Base-by-base conservation (phyloP, 2,329 filamentous ascomycete genomes). In the Cytospora schulzeri region DNA sequence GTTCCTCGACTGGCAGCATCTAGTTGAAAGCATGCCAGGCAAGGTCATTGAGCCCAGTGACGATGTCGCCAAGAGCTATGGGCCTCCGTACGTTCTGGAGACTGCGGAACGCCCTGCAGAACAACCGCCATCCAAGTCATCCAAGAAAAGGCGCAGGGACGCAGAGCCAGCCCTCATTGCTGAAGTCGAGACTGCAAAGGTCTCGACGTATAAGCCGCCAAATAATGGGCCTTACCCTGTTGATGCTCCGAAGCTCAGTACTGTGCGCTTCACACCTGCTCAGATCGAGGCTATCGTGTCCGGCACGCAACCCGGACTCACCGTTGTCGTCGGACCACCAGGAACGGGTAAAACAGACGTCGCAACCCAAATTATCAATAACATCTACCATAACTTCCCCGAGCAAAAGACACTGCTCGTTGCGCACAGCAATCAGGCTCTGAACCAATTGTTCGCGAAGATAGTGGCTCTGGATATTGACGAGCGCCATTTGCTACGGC, bases 281-380 rank as follows among this genome's bases (percentile, higher is more conserved):
- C 95, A 98, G 76, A 85, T 96, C 31, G 91, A 98, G 75, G 95
- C 95, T 29, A 95, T 99, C 71, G 88, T 91, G 66, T 97, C 94
- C 50, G 95, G 95, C 24, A 93, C 92, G 8, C 96, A 99, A 72
- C 94, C 95, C 41, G 95, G 96, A 24, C 83, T 99, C 59, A 97
- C 94, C 1, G 86, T 99, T 56, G 90, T 99, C 70, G 92, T 99
- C 67, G 95, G 95, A 1, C 95, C 95, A 61, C 95, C 95, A 9
- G 95, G 95, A 62, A 99, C 95, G 8, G 95, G 96, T 68, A 99
- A 99, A 81, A 99, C 95, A n/a, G 95, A 99, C 77, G 95, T 99
- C 60, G 93, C 93, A 56, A 97, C 94, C 5, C 95, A 99, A 76
- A 96, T 98, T 74, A 99, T 99, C 78, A 97, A 92, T 80, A 97